Evolutionary conservation across 345 rosid genomes (phyloP), one percentile per base, ranked within the genome.

Genomic region (Euphorbia peplus): DNA sequence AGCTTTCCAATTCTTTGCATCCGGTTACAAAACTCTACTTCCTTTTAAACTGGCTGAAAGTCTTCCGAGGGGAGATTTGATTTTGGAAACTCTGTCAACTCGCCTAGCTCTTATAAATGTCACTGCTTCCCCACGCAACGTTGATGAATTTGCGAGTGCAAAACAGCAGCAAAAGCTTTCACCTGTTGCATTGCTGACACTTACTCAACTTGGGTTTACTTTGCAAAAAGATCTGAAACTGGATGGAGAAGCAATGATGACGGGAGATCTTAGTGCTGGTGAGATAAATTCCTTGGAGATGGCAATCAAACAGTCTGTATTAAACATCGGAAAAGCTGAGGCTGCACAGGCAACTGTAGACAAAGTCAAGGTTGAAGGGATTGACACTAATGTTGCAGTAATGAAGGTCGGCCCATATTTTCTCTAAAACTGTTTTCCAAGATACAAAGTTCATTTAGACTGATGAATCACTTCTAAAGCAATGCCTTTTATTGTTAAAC

Each of bases 301-400:
- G 67, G 95, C 89, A 18, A 87, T 93, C 75, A 89, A 85, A 80
- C 83, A 82, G 84, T 86, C 92, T 8, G 76, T 91, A 74, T 78
- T 79, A 68, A 83, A 88, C 78, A 83, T 86, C 22, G 90, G 83
- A 68, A 87, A 83, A 66, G 97, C 83, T 52, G 88, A 86, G 84
- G 98, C 97, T 81, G 98, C 98, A 60, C 95, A 85, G 74, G 98
- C 93, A 37, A 87, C 98, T 26, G 96, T 91, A 66, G 85, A 90
- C 67, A 88, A 91, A 90, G 98, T 91, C 69, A 93, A 93, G 73
- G 97, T 93, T 70, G 97, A 93, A 80, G 97, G 97, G 41, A 84
- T 93, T 46, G 98, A 93, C 78, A 93, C 92, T 53, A 93, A 91
- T 80, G 70, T 81, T 68, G 97, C 90, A 44, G 88, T 91, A 35